phyloP scores from a whole-genome alignment of 805 yeast species.

The Pichia heedii region DNA sequence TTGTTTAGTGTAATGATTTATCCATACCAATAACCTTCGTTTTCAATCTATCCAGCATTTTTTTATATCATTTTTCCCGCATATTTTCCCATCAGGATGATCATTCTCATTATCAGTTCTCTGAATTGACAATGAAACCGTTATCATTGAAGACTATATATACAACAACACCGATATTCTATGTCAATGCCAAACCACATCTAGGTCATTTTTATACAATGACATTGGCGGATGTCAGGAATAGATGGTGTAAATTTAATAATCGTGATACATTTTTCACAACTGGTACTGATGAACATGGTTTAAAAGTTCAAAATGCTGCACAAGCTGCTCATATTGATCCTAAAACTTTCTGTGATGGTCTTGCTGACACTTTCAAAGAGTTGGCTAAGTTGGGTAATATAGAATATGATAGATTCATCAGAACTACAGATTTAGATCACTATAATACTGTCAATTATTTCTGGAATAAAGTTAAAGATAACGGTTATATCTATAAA shows the following conservation, averaged over 20 bases:
- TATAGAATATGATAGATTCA: conserved; percentile 64
- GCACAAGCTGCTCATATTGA: conserved; percentile 43
- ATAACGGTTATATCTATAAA: conserved; percentile 62
- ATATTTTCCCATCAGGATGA: too few species aligned
- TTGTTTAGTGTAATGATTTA: too few species aligned
- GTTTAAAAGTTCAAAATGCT: conserved; percentile 84
- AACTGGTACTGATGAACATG: conserved; percentile 98
- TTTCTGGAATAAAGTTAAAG: conserved; percentile 58
- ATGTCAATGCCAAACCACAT: conserved; percentile 94
- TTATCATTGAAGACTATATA: conserved; percentile 24
- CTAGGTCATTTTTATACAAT: conserved; percentile 87
- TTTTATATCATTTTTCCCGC: too few species aligned
- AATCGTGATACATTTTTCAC: conserved; percentile 43
- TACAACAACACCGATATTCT: conserved; percentile 88
- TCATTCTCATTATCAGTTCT: too few species aligned
- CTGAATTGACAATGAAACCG: conserved; percentile 8
- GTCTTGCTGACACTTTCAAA: conserved; percentile 54
- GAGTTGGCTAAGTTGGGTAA: conserved; percentile 49
- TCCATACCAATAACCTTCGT: too few species aligned
- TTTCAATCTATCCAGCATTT: too few species aligned
- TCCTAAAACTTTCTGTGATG: conserved; percentile 68
- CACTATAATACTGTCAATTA: conserved; percentile 56
- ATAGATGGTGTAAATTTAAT: conserved; percentile 56
- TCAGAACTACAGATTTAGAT: conserved; percentile 83
- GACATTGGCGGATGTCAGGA: conserved; percentile 70